A percentile compares a stretch with the other conserved stretches of the same genome.
Conservation (phyloP, 805 yeast genomes). For the Schwanniomyces pseudopolymorphus region DNA sequence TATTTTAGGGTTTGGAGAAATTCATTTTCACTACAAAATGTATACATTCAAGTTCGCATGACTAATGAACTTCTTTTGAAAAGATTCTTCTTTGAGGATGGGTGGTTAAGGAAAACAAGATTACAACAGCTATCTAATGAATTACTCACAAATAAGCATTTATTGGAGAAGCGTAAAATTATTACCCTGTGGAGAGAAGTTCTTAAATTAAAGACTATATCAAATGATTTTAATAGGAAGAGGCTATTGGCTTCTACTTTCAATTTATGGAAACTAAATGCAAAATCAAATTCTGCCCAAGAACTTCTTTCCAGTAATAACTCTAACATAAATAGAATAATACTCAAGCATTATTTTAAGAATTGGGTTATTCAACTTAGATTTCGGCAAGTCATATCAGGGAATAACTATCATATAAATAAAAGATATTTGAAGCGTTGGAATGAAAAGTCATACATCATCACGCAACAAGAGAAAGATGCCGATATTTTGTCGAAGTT, state of each 20-base stretch:
- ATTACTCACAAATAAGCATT: conserved; percentile 5
- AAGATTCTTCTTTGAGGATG: conserved; percentile 8
- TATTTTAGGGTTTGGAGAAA: conserved; percentile 17
- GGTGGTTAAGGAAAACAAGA: conserved; percentile 14
- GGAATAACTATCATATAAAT: neutral
- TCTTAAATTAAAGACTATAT: conserved; percentile 7
- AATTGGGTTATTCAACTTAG: conserved; percentile 4
- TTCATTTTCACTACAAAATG: neutral
- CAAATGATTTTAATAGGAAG: conserved; percentile 8
- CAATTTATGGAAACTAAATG: conserved; percentile 15
- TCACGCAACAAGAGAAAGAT: neutral
- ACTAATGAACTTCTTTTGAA: conserved; percentile 7
- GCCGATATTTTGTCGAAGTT: conserved; percentile 4
- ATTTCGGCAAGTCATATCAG: neutral
- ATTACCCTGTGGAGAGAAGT: conserved; percentile 13
- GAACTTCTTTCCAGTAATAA: neutral
- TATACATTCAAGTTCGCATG: conserved; percentile 2
- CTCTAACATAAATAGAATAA: neutral
- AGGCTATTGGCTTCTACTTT: conserved; percentile 7
- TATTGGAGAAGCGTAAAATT: neutral
- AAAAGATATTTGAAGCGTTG: conserved; percentile 1
- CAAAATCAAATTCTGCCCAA: neutral
- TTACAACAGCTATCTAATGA: conserved; percentile 7
- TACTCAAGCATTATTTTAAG: conserved; percentile 1
- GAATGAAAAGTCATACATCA: neutral